Evolutionary conservation across 352 stramenopile genomes (phyloP).

Genomic region (Globisporangium parvum): DNA sequence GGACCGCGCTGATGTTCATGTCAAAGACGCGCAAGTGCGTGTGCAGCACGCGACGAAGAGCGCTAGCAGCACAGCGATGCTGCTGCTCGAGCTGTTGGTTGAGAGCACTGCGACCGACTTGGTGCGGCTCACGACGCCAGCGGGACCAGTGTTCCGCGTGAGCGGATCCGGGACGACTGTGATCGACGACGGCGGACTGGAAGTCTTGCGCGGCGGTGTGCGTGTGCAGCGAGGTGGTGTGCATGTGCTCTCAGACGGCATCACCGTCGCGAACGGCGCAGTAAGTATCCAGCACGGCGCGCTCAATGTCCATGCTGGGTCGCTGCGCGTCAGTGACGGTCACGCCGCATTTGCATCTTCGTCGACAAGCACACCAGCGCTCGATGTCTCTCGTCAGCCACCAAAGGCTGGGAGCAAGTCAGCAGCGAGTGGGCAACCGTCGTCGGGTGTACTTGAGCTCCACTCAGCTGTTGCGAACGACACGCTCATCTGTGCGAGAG

Average conservation of each 20-base stretch:
- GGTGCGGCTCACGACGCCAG: slow-evolving; percentile 32
- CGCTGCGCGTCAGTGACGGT: slow-evolving; percentile 35
- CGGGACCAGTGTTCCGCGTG: slow-evolving; percentile 41
- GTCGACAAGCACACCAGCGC: background rate
- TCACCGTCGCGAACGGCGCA: slow-evolving; percentile 36
- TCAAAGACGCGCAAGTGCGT: slow-evolving; percentile 37
- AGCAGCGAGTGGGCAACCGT: slow-evolving; percentile 9
- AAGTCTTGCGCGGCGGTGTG: slow-evolving; percentile 52
- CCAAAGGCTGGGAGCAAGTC: slow-evolving; percentile 2
- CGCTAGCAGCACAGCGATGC: slow-evolving; percentile 13
- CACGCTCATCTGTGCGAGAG: slow-evolving; percentile 24
- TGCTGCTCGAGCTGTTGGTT: slow-evolving; percentile 28
- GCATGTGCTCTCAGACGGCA: slow-evolving; percentile 50
- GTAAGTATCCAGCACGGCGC: slow-evolving; percentile 38
- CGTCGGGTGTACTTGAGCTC: slow-evolving; percentile 11
- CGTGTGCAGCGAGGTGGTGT: slow-evolving; percentile 49
- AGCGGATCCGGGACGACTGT: slow-evolving; percentile 42
- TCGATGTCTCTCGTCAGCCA: slow-evolving; percentile 5
- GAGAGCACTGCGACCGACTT: slow-evolving; percentile 29
- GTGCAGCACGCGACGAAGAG: slow-evolving; percentile 18
- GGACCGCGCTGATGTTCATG: slow-evolving; percentile 30
- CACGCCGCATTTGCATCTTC: slow-evolving; percentile 8
- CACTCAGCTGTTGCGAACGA: slow-evolving; percentile 12
- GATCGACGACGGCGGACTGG: slow-evolving; percentile 49
- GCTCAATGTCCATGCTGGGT: slow-evolving; percentile 30